Percentiles rank a stretch among this genome's conserved stretches.
Conservation (phyloP, 805 yeast species). For the Candida taoyuanica region DNA sequence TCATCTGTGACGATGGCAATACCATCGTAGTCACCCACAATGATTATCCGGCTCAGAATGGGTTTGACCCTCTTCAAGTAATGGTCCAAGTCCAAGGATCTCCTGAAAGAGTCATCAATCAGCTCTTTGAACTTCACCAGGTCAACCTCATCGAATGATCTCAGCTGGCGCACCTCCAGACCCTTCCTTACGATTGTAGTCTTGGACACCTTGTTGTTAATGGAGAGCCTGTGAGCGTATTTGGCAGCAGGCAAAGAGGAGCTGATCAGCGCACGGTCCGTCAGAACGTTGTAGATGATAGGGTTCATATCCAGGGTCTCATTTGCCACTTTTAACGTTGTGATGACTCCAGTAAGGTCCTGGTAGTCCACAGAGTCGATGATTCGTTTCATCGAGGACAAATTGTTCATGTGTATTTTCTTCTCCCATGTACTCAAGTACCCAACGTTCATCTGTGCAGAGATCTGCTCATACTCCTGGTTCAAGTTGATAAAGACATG, state of each 20-base stretch:
- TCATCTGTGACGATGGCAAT: conserved; percentile 93
- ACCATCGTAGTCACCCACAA: conserved; percentile 94
- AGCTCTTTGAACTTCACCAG: conserved; percentile 51
- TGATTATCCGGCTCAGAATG: conserved; percentile 67
- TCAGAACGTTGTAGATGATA: conserved; percentile 79
- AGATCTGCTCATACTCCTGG: conserved; percentile 71
- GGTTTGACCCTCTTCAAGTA: conserved; percentile 65
- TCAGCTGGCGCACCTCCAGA: conserved; percentile 23
- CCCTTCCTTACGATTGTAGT: conserved; percentile 84
- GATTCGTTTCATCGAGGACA: conserved; percentile 58
- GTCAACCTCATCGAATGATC: conserved; percentile 31
- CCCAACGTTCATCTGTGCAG: conserved; percentile 59
- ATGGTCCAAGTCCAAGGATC: conserved; percentile 56
- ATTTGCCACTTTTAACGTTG: conserved; percentile 77
- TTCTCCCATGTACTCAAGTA: conserved; percentile 40
- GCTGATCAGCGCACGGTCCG: conserved; percentile 87
- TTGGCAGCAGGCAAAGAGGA: conserved; percentile 77
- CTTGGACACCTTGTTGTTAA: conserved; percentile 28
- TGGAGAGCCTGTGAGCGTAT: conserved; percentile 19
- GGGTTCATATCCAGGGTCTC: conserved; percentile 57
- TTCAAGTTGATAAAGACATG: conserved; percentile 83
- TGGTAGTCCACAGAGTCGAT: conserved; percentile 38
- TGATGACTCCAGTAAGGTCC: conserved; percentile 76
- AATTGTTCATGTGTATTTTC: conserved; percentile 59
- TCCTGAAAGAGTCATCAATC: conserved; percentile 76